Evolutionary conservation across 139 green algal species (phyloP).

Genomic region (Chlorella sp.): DNA sequence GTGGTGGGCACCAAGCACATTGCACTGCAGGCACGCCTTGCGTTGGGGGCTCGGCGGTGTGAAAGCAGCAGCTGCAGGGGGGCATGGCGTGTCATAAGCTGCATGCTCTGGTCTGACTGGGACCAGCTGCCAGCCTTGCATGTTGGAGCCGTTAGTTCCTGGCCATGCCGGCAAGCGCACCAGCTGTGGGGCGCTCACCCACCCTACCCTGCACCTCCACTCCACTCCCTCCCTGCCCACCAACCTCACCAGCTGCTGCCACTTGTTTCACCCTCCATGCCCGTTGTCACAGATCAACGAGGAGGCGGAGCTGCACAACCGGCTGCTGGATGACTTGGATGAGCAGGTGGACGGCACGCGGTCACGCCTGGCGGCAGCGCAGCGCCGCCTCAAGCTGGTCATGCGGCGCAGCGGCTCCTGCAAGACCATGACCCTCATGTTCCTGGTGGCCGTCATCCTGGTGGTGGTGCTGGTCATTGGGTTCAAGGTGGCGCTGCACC

Average conservation of each 20-base stretch:
- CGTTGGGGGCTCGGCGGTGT: not conserved
- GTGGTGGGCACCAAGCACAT: constrained; percentile 76
- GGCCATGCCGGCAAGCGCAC: too few relatives aligned
- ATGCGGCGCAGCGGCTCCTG: constrained; percentile 59
- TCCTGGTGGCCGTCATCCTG: constrained; percentile 73
- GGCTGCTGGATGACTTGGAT: constrained; percentile 88
- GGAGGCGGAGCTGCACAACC: constrained; percentile 87
- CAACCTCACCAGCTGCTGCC: too few relatives aligned
- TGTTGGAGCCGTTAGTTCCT: too few relatives aligned
- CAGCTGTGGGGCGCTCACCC: too few relatives aligned
- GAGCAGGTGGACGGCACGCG: constrained; percentile 84
- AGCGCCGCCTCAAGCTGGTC: constrained; percentile 65
- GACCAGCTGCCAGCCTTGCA: too few relatives aligned
- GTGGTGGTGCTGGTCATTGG: constrained; percentile 56
- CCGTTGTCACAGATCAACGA: constrained; percentile 86
- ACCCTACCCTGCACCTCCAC: not conserved
- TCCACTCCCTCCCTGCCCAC: not conserved
- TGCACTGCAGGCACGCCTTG: not conserved
- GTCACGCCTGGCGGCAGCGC: constrained; percentile 65
- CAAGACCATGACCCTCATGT: constrained; percentile 64
- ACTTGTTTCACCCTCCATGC: too few relatives aligned
- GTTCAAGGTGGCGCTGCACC: constrained; percentile 49
- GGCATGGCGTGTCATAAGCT: too few relatives aligned
- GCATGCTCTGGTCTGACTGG: not conserved
- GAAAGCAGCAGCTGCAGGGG: too few relatives aligned